These are phyloP conservation scores for Hanseniaspora valbyensis DNA, from an alignment of 805 yeast species.

Conservation along the genomic window DNA sequence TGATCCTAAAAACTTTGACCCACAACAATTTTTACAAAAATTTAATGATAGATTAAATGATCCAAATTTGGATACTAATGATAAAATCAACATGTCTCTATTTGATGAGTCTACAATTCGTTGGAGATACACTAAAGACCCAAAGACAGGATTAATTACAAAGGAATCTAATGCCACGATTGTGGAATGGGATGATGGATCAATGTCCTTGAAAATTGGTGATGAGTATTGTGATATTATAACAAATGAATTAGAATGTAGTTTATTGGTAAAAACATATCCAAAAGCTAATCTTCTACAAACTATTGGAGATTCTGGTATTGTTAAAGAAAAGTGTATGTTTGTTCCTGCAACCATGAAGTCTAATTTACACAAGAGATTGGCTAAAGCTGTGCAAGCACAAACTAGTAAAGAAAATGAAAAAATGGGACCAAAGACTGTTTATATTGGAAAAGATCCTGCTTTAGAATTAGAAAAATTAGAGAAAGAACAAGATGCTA, in stretches of 20 bases:
- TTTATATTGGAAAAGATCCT: conserved; percentile 48
- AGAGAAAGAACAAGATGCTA: conserved; percentile 55
- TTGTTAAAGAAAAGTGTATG: conserved; percentile 53
- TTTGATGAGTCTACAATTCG: conserved; percentile 77
- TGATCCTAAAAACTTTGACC: conserved; percentile 81
- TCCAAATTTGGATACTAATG: conserved; percentile 33
- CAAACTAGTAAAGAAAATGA: conserved; percentile 26
- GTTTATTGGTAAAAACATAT: conserved; percentile 59
- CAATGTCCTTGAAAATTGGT: conserved; percentile 75
- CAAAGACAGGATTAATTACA: conserved; percentile 52
- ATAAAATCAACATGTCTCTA: conserved; percentile 50
- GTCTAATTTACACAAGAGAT: conserved; percentile 67
- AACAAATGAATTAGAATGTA: conserved; percentile 53
- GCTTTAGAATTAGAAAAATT: conserved; percentile 53
- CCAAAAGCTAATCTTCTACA: conserved; percentile 57
- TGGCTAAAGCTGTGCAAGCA: conserved; percentile 55
- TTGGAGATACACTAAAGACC: conserved; percentile 81
- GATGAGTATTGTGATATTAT: conserved; percentile 74
- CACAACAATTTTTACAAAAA: conserved; percentile 48
- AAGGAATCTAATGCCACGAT: conserved; percentile 85
- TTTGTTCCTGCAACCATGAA: conserved; percentile 85
- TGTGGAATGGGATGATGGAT: conserved; percentile 90
- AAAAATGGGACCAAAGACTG: conserved; percentile 32
- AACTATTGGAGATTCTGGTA: conserved; percentile 45
- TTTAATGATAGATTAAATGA: conserved; percentile 32